Conservation (phyloP, 768 basidiomycete genomes). For the Pholiota microspora region DNA sequence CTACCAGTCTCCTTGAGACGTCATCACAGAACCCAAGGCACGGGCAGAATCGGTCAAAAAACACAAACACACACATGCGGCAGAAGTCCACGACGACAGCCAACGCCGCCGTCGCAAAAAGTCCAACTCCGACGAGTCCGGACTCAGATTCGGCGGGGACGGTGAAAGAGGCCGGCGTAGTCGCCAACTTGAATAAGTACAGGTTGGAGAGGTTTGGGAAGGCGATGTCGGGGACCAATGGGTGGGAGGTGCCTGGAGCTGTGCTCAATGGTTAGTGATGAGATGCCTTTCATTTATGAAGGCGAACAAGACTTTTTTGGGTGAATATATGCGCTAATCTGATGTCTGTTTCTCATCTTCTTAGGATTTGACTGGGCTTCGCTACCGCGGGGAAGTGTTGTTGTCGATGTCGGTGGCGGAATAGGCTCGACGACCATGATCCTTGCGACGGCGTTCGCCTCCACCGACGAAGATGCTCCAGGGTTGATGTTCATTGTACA, state of each 20-base stretch:
- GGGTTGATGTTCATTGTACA: slow-evolving; percentile 56
- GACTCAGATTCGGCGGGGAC: not conserved
- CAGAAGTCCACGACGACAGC: slow-evolving; percentile 3
- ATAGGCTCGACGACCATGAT: slow-evolving; percentile 50
- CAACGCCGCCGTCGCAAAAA: not conserved
- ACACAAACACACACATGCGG: slow-evolving; percentile 4
- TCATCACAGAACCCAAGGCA: not conserved
- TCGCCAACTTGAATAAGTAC: slow-evolving; percentile 41
- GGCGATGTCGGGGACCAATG: slow-evolving; percentile 71
- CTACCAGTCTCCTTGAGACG: not conserved
- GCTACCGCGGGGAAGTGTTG: slow-evolving; percentile 46
- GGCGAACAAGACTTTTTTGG: slow-evolving; percentile 3
- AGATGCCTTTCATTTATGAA: slow-evolving; percentile 5
- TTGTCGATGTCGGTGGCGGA: slow-evolving; percentile 74
- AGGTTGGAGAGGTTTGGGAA: slow-evolving; percentile 69
- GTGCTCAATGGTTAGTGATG: slow-evolving; percentile 53
- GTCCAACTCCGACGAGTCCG: slow-evolving; percentile 1
- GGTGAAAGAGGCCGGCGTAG: not conserved
- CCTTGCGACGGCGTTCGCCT: slow-evolving; percentile 34
- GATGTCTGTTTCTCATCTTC: not conserved
- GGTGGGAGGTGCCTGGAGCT: slow-evolving; percentile 67
- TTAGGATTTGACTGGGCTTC: slow-evolving; percentile 62
- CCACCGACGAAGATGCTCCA: slow-evolving; percentile 18
- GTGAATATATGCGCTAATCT: slow-evolving; percentile 10
- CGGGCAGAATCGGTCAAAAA: not conserved